phyloP scores from a whole-genome alignment of 306 rosid species.

The Cucumis cinereus region DNA sequence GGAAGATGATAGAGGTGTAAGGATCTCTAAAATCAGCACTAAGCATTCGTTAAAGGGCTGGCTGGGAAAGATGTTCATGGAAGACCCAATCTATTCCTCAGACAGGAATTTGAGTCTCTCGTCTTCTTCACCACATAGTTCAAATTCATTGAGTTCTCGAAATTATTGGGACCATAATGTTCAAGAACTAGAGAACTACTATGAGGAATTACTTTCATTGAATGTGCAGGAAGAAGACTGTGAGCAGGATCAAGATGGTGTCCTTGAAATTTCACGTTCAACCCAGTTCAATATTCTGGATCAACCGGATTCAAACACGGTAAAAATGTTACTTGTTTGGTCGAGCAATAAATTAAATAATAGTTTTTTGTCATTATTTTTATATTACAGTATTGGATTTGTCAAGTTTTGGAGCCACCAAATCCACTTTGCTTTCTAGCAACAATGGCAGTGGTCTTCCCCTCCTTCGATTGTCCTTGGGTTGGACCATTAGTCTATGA shows the following conservation, averaged over 20 bases:
- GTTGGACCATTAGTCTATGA: not conserved
- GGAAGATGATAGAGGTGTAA: conserved; percentile 71
- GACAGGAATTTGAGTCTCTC: not conserved
- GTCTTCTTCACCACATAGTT: conserved; percentile 24
- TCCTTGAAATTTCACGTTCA: conserved; percentile 21
- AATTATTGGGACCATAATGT: conserved; percentile 48
- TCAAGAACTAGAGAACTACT: conserved; percentile 48
- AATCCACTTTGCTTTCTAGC: not conserved
- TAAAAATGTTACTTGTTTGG: conserved; percentile 10
- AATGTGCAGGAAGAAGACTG: conserved; percentile 26
- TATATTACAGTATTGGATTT: not conserved
- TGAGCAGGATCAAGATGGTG: conserved; percentile 22
- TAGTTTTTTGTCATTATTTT: not conserved
- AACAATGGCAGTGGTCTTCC: not conserved
- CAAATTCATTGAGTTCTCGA: conserved; percentile 21
- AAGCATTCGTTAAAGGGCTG: conserved; percentile 44
- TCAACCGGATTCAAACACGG: conserved; percentile 28
- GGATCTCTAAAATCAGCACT: conserved; percentile 41
- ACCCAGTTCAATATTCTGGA: conserved; percentile 29
- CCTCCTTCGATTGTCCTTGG: not conserved
- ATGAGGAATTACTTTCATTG: conserved; percentile 31
- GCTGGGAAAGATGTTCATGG: conserved; percentile 55
- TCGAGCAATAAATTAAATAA: not conserved
- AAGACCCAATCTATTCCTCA: conserved; percentile 22
- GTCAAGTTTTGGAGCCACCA: not conserved